A percentile compares a stretch with the other conserved stretches of the same genome.
These are phyloP conservation scores for Scedosporium minutisporum DNA, from an alignment of 2,329 filamentous ascomycete species.

Conservation along the genomic window DNA sequence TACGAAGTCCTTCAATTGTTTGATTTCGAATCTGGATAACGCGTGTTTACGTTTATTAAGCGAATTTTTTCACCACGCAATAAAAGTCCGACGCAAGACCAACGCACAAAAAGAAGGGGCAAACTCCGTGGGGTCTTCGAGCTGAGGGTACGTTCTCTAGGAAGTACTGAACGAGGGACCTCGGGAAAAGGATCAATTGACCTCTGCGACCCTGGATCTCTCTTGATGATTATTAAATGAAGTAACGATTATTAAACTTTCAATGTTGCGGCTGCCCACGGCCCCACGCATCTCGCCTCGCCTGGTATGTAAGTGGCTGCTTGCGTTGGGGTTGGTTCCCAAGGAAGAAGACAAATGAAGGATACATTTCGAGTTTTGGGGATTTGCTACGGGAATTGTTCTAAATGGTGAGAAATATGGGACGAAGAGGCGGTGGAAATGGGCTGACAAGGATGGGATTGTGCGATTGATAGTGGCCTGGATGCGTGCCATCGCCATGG, in stretches of 20 bases:
- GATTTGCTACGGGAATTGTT: no score
- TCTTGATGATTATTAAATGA: neutral
- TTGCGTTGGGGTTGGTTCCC: no score
- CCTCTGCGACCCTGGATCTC: no score
- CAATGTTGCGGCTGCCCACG: neutral
- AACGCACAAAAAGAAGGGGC: neutral
- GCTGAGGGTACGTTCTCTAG: no score
- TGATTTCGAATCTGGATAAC: neutral
- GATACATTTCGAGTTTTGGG: no score
- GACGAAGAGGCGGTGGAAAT: neutral
- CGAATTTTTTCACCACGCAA: neutral
- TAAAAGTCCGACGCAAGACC: neutral
- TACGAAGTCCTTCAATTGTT: neutral
- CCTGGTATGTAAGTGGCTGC: no score
- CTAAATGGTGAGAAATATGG: neutral
- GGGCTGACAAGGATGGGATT: neutral
- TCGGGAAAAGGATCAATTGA: no score
- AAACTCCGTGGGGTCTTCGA: neutral
- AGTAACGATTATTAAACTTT: neutral
- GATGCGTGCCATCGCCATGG: no score
- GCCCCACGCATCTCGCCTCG: neutral
- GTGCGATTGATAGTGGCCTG: no score
- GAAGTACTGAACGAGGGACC: no score
- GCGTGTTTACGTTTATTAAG: no score
- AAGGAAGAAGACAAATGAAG: no score